Evolutionary conservation across 176 grass and related monocot genomes (phyloP).

Genomic region (Saccharum spontaneum): DNA sequence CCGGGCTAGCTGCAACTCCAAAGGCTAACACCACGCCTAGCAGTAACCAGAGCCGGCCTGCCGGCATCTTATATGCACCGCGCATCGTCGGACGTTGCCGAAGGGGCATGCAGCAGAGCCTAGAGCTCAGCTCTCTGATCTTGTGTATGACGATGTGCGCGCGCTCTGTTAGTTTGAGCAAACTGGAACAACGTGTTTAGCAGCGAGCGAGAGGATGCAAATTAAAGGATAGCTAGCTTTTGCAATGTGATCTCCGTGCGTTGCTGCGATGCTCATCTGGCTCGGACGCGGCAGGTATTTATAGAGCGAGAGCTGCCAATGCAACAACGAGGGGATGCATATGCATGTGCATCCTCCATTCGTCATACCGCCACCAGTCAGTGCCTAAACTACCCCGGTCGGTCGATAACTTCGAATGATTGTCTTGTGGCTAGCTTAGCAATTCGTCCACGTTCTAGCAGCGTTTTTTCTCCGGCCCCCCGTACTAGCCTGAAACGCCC

Average conservation of each 20-base stretch:
- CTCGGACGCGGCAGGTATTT: background rate
- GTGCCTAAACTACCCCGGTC: too few relatives aligned
- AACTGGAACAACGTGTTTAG: background rate
- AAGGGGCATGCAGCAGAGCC: background rate
- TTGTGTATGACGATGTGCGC: background rate
- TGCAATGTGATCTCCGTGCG: background rate
- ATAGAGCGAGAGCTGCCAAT: background rate
- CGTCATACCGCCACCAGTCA: too few relatives aligned
- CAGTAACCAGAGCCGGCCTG: constrained; percentile 24
- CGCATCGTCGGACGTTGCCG: constrained; percentile 14
- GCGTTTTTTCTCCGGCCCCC: too few relatives aligned
- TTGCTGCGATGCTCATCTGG: background rate
- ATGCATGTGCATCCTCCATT: too few relatives aligned
- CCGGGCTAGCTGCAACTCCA: constrained; percentile 10
- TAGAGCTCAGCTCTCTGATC: background rate
- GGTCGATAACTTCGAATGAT: too few relatives aligned
- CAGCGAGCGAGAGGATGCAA: background rate
- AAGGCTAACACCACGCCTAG: constrained; percentile 18
- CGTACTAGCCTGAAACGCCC: too few relatives aligned
- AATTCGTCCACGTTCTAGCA: too few relatives aligned
- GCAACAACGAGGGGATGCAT: too few relatives aligned
- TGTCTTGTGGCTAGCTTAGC: too few relatives aligned
- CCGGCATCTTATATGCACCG: background rate
- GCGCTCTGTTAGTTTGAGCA: background rate
- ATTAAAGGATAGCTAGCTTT: background rate